Base-by-base conservation (phyloP, 139 green algal species). In the Zygnema cylindricum region DNA sequence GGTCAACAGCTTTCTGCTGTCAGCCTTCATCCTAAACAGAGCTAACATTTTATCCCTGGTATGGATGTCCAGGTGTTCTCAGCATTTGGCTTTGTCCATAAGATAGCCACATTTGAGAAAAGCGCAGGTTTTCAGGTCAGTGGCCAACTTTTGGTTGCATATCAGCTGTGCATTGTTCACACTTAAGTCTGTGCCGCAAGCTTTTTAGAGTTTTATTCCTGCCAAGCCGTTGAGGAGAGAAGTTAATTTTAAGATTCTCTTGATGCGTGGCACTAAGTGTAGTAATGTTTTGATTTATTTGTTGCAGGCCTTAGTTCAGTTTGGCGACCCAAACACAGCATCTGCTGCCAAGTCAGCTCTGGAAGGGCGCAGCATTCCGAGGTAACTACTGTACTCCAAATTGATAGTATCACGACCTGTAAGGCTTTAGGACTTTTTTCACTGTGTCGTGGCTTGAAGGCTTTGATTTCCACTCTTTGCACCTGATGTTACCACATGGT, bases 81-180 rank as follows among this genome's bases (percentile, higher is more conserved):
- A 25, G 86, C 94, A 11, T 96, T 95, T 88, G 94, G 94, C 39
- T 92, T 93, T 43, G 94, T 96, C 0, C 86, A 92, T 25, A 96
- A 96, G 91, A 93, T 96, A 39, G 91, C 93, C 21, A 94, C 93
- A 11, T 95, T 95, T 91, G 92, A 94, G 75, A 94, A 94, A 84
- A 85, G 33, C 30, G 87, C 87, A 36, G 71, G 71, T 3, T 79
- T 79, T 43, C 71, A 79, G 71, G 71, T 79, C 11, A n/a, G 71
- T 43, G 3, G 30, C 30, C 30, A 35, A 30, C 57, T 73, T 25
- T 73, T 73, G 57, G 30, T 73, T 30, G n/a, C n/a, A n/a, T n/a
- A n/a, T n/a, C n/a, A n/a, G n/a, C n/a, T n/a, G n/a, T n/a, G n/a
- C n/a, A n/a, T n/a, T n/a, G n/a, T n/a, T n/a, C n/a, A n/a, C n/a